Evolutionary conservation across 768 basidiomycete species (phyloP).

Genomic region (Lactarius vividus): DNA sequence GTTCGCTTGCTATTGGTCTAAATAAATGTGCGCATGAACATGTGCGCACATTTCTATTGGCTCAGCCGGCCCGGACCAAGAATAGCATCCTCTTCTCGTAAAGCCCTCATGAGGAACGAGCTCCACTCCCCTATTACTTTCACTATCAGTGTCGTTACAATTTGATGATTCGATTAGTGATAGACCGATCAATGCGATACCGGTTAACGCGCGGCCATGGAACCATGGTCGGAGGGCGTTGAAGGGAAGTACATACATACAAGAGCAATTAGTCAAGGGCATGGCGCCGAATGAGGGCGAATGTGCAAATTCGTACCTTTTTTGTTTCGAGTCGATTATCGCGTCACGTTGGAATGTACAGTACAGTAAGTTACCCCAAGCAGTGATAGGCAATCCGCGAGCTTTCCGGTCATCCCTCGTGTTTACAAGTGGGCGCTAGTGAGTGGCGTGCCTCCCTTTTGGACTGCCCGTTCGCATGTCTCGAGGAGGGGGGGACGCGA

Average conservation of each 20-base stretch:
- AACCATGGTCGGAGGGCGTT: background rate
- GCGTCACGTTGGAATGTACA: background rate
- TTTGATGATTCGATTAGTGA: background rate
- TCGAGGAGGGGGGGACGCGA: no score
- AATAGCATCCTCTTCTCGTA: background rate
- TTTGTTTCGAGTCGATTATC: background rate
- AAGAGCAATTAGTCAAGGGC: background rate
- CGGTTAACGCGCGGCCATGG: background rate
- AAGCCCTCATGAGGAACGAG: background rate
- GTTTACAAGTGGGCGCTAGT: no score
- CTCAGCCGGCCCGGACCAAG: no score
- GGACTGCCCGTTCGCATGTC: no score
- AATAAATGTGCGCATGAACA: background rate
- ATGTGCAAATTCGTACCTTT: background rate
- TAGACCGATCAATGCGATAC: background rate
- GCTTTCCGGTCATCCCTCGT: no score
- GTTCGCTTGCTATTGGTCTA: background rate
- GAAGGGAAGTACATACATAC: background rate
- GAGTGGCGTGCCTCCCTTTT: no score
- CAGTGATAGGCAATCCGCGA: no score
- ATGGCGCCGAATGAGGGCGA: background rate
- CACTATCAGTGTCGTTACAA: background rate
- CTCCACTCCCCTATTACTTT: background rate
- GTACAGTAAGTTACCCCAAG: no score
- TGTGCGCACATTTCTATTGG: background rate